phyloP scores from a whole-genome alignment of 176 grass and related monocot genomes.

The Carex kokanica region DNA sequence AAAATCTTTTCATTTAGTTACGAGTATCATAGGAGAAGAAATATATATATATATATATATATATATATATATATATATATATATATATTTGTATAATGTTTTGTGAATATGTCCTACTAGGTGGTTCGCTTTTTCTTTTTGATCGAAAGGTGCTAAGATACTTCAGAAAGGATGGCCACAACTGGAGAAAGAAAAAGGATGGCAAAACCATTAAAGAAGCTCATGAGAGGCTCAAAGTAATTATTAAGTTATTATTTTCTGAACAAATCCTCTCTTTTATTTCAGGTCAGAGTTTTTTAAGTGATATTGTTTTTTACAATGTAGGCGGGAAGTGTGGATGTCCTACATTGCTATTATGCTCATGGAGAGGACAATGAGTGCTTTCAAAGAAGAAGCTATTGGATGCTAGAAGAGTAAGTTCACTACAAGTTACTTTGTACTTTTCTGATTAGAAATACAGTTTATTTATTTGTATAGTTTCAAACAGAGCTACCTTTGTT shows the following conservation, averaged over 20 bases:
- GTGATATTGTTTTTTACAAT: constrained; percentile 30
- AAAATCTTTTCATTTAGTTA: neutral
- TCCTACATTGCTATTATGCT: constrained; percentile 97
- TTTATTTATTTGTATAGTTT: constrained; percentile 1
- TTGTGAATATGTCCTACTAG: constrained; percentile 38
- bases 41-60: too few relatives aligned
- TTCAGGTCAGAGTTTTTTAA: constrained; percentile 16
- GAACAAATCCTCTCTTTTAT: neutral
- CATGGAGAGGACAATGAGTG: constrained; percentile 90
- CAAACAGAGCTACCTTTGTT: neutral
- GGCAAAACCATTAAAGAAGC: constrained; percentile 96
- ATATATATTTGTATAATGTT: constrained; percentile 3
- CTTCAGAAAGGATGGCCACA: constrained; percentile 92
- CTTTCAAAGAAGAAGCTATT: constrained; percentile 93
- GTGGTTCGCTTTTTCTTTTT: constrained; percentile 96
- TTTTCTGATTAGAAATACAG: neutral
- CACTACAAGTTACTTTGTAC: constrained; percentile 6
- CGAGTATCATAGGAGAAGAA: neutral
- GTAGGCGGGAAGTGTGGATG: constrained; percentile 87
- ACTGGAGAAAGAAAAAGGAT: constrained; percentile 95
- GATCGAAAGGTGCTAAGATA: constrained; percentile 96
- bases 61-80: too few relatives aligned
- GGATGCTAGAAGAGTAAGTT: constrained; percentile 98
- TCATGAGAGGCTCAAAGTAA: constrained; percentile 95
- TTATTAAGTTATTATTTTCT: constrained; percentile 13